A percentile compares a stretch with the other conserved stretches of the same genome.
Conservation (phyloP, 495 filamentous ascomycete genomes). For the Rhizodiscina lignyota region DNA sequence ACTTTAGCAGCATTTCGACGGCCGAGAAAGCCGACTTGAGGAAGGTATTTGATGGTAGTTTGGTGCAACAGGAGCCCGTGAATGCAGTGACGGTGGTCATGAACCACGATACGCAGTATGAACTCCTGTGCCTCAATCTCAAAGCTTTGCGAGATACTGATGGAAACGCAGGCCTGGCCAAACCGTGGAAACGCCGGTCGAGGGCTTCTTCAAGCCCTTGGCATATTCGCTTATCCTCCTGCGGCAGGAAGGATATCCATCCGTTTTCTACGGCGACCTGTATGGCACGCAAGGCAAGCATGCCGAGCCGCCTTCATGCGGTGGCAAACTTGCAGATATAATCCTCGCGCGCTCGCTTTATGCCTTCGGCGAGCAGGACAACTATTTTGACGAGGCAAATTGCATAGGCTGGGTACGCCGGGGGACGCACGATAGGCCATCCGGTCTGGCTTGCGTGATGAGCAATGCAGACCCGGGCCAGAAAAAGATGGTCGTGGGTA, state of each 20-base stretch:
- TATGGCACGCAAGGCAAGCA: constrained; percentile 45
- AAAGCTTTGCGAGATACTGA: no score
- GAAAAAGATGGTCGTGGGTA: constrained; percentile 18
- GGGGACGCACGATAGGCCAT: constrained; percentile 24
- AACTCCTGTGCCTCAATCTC: no score
- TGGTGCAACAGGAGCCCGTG: constrained; percentile 40
- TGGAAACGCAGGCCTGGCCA: constrained; percentile 12
- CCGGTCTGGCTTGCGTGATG: constrained; percentile 19
- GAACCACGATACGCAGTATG: constrained; percentile 42
- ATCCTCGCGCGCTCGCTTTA: constrained; percentile 50
- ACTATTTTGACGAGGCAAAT: constrained; percentile 49
- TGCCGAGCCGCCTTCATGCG: constrained; percentile 40
- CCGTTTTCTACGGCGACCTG: constrained; percentile 58
- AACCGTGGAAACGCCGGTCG: constrained; percentile 19
- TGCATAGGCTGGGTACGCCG: constrained; percentile 57
- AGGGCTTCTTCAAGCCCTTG: constrained; percentile 20
- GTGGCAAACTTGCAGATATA: constrained; percentile 41
- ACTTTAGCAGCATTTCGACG: constrained; percentile 39
- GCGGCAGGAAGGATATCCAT: constrained; percentile 46
- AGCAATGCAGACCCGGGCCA: constrained; percentile 13
- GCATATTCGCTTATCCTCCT: constrained; percentile 43
- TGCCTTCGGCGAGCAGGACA: constrained; percentile 47
- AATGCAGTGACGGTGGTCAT: constrained; percentile 43
- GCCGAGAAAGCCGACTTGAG: constrained; percentile 38
- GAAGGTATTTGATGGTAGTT: constrained; percentile 39